Evolutionary conservation across 352 stramenopile species (phyloP), one percentile per base, ranked within the genome.

Genomic region (Salisapilia sapeloensis): DNA sequence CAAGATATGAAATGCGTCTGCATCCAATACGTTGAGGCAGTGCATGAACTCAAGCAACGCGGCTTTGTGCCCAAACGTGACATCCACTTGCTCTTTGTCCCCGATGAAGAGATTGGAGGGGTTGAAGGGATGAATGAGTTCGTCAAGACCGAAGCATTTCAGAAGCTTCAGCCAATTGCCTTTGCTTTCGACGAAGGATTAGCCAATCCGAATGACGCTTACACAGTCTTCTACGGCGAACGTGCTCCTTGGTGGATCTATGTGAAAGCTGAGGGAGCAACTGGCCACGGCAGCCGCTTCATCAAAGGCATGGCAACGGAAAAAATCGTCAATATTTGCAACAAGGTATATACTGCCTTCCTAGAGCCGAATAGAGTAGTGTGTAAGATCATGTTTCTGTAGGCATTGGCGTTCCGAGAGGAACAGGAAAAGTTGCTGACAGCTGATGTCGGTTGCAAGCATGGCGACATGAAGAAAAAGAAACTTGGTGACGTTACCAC

Each of bases 1-100:
- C 91, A 97, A 50, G 91, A 97, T 49, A 97, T 97, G 89, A 97
- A 97, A 50, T 92, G 80, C 52, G 91, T 97, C 3, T 93, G 78
- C 36, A 71, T 96, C 23, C 92, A 98, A 49, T 98, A 98, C 45
- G 71, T 96, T 12, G 76, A 95, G 38, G 83, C 86, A 1, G 56
- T 98, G 13, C 48, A 71, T 6, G 51, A 57, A 6, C 47, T 96
- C 11, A 79, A 65, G 23, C 19, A 53, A 12, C 35, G 55, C 14
- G 60, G 56, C 0, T 94, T 89, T 42, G 44, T 61, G 23, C 87
- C 87, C 4, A 66, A 71, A 33, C 70, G 92, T 29, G 80, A 78
- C 18, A 70, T 97, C 38, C 67, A 94, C 50, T 52, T 97, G 25
- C 82, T 86, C 12, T 97, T 95, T 54, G 82, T 93, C 8, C 85